Evolutionary conservation across 768 basidiomycete genomes (phyloP), one percentile per base, ranked within the genome.

Genomic region (Tulasnella sp.): DNA sequence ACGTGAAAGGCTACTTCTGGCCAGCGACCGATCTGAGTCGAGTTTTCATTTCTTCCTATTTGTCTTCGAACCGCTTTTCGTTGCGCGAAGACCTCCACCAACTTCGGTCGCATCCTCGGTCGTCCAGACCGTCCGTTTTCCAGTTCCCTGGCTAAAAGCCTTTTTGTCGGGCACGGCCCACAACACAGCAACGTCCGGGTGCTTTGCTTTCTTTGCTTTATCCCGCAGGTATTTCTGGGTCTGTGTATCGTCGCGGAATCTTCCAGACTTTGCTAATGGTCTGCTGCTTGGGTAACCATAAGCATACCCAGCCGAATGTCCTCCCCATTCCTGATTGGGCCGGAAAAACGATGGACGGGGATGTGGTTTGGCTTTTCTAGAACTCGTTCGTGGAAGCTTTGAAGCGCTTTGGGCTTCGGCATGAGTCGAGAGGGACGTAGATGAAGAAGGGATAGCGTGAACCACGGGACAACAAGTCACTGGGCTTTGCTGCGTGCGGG

Each of bases 301-400:
- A 16, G 84, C 85, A 78, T 86, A 86, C 1, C 85, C 86, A 24
- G 76, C 48, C 60, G 81, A 82, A 81, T 84, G 85, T 34, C 84
- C 84, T 8, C 84, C 84, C 83, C 84, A 82, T 50, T 82, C 83
- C 41, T 75, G 80, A 73, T 81, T 50, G 3, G 85, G 84, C 58
- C 85, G 77, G 83, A 84, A 86, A 82, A 86, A 86, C 7, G 82
- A 50, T 22, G 85, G 82, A 76, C 82, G 79, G 48, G 81, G 82
- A 60, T 75, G 64, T 22, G 64, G 31, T 69, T 28, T 37, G 64
- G 64, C 34, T 37, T 69, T 69, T 69, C 64, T 69, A 69, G 64
- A 69, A 69, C 64, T 31, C 34, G 28, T 69, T 37, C 64, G 64
- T 34, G 64, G 64, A 69, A 28, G 64, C 31, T 69, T 69, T 34